Evolutionary conservation across 495 filamentous ascomycete species (phyloP).

Genomic region (Daldinia bambusicola): DNA sequence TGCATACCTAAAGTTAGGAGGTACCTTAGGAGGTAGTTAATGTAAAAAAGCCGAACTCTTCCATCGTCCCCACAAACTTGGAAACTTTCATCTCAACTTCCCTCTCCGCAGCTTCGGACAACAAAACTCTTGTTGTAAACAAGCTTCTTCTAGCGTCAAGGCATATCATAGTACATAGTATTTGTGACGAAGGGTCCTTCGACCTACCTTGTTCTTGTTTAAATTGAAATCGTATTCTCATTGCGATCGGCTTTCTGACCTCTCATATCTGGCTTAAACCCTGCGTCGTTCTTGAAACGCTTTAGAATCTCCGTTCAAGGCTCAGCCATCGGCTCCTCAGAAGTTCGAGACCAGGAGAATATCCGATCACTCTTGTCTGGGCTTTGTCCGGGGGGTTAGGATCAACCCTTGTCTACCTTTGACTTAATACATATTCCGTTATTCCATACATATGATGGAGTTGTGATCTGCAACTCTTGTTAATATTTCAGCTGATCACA

Average conservation of each 20-base stretch:
- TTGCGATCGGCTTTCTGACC: conserved; percentile 1
- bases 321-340: conserved; percentile 26
- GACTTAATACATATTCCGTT: conserved; percentile 2
- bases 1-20: too few species aligned
- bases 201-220: neutral
- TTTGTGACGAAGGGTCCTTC: neutral
- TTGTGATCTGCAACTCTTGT: neutral
- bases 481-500: neutral
- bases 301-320: conserved; percentile 17
- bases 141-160: conserved; percentile 5
- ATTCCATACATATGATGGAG: too few species aligned
- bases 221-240: conserved; percentile 4
- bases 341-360: conserved; percentile 15
- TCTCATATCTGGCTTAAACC: conserved; percentile 26
- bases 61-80: neutral
- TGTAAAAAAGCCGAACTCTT: neutral
- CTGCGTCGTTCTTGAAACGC: conserved; percentile 41
- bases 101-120: neutral
- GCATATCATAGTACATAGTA: neutral
- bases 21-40: neutral
- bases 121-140: neutral
- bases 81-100: conserved; percentile 1
- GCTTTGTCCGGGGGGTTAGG: conserved; percentile 8
- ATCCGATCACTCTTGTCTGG: conserved; percentile 15
- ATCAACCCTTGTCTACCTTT: neutral